Conservation (phyloP, 805 yeast genomes). For the Candida odintsovae region DNA sequence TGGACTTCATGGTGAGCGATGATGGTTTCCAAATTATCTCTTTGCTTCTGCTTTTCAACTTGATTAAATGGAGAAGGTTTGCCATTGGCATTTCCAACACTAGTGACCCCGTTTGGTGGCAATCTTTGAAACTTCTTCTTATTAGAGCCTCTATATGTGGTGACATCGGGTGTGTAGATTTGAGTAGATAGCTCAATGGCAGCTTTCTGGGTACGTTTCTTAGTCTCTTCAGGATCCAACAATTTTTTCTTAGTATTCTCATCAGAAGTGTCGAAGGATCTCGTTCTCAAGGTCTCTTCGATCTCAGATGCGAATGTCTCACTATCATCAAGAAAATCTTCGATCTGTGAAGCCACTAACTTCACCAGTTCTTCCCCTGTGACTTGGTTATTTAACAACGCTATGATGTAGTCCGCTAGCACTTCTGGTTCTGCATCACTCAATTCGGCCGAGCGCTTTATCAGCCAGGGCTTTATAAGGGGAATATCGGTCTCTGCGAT, state of each 20-base stretch:
- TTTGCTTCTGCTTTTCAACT: not conserved
- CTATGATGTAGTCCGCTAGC: slow-evolving; percentile 38
- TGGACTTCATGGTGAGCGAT: slow-evolving; percentile 6
- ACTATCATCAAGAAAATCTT: slow-evolving; percentile 33
- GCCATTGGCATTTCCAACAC: not conserved
- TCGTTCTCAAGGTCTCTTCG: slow-evolving; percentile 19
- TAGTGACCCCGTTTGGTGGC: not conserved
- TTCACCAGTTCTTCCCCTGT: slow-evolving; percentile 28
- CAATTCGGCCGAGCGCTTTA: slow-evolving; percentile 13
- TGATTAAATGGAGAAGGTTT: not conserved
- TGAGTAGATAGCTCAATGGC: slow-evolving; percentile 9
- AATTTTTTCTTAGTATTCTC: not conserved
- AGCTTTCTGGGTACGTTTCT: slow-evolving; percentile 4
- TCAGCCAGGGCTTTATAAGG: slow-evolving; percentile 25
- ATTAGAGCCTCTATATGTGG: slow-evolving; percentile 7
- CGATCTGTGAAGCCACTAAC: slow-evolving; percentile 29
- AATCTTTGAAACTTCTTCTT: slow-evolving; percentile 1
- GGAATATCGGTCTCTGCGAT: slow-evolving; percentile 9
- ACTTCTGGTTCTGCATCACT: slow-evolving; percentile 38
- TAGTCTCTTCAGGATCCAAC: slow-evolving; percentile 2
- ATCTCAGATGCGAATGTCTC: slow-evolving; percentile 22
- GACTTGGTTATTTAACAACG: slow-evolving; percentile 33
- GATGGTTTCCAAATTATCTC: slow-evolving; percentile 3
- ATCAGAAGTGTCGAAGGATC: slow-evolving; percentile 5
- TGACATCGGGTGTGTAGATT: slow-evolving; percentile 9